Evolutionary conservation across 2,329 filamentous ascomycete genomes (phyloP).

Genomic region (Rhynchosporium secalis): DNA sequence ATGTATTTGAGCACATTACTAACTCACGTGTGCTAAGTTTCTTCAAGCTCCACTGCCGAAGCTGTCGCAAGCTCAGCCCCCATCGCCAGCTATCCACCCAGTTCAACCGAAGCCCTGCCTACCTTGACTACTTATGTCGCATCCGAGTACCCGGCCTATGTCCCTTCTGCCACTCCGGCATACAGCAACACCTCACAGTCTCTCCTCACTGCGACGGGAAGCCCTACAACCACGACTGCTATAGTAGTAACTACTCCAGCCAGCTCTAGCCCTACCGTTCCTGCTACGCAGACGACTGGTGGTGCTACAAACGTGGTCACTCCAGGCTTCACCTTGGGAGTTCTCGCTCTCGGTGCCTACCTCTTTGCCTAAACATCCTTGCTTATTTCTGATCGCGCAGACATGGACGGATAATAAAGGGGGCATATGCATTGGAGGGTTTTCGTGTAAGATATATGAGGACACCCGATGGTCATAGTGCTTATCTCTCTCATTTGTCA

Average conservation of each 20-base stretch:
- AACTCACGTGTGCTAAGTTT: too few relatives aligned
- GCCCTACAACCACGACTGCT: constrained; percentile 10
- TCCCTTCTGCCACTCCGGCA: constrained; percentile 2
- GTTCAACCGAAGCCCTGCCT: constrained; percentile 6
- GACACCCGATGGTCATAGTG: constrained; percentile 8
- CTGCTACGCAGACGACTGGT: constrained; percentile 6
- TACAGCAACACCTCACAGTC: constrained; percentile 14
- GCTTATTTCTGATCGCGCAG: constrained; percentile 10
- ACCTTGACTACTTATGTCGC: not conserved
- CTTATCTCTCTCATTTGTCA: constrained; percentile 1
- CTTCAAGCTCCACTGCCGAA: not conserved
- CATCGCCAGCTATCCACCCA: not conserved
- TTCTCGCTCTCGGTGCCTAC: constrained; percentile 17
- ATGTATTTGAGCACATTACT: too few relatives aligned
- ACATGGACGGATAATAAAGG: not conserved
- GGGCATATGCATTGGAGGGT: constrained; percentile 7
- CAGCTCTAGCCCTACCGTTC: constrained; percentile 14
- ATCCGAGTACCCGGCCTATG: constrained; percentile 7
- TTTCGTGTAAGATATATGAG: constrained; percentile 14
- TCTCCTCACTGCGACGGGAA: constrained; percentile 7
- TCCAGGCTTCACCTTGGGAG: constrained; percentile 16
- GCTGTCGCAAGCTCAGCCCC: constrained; percentile 1
- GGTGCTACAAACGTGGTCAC: constrained; percentile 8
- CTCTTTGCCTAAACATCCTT: constrained; percentile 19
- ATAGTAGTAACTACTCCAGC: not conserved